These are phyloP conservation scores for Rosellinia necatrix DNA, from an alignment of 2,329 filamentous ascomycete species.

Conservation along the genomic window DNA sequence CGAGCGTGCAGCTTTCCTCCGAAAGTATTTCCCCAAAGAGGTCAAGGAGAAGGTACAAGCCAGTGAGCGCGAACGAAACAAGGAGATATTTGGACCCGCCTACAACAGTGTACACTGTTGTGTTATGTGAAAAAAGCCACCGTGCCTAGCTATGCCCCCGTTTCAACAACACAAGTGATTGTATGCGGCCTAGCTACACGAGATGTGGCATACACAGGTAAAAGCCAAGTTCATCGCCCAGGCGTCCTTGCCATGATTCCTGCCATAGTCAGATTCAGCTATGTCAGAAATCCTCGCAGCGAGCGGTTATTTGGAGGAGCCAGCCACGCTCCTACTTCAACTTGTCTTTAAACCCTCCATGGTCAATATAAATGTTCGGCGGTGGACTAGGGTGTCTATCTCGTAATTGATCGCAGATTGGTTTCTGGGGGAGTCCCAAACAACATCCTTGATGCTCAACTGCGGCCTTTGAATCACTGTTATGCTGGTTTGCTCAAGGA, in stretches of 20 bases:
- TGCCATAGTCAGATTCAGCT: too few species aligned
- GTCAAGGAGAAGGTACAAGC: constrained; percentile 69
- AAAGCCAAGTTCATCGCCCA: too few species aligned
- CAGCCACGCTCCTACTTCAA: too few species aligned
- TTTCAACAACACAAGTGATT: background rate
- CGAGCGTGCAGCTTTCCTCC: constrained; percentile 69
- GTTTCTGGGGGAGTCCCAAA: constrained; percentile 47
- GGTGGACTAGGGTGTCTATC: constrained; percentile 32
- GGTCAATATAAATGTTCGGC: background rate
- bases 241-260: too few species aligned
- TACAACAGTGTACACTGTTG: constrained; percentile 64
- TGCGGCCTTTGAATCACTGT: constrained; percentile 37
- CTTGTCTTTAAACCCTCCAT: too few species aligned
- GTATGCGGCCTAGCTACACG: background rate
- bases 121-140: constrained; percentile 55
- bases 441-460: constrained; percentile 41
- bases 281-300: too few species aligned
- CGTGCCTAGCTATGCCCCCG: background rate
- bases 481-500: constrained; percentile 18
- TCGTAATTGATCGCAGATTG: constrained; percentile 34
- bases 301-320: too few species aligned
- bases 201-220: background rate
- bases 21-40: constrained; percentile 75
- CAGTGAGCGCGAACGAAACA: constrained; percentile 76
- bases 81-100: constrained; percentile 71